phyloP scores from a whole-genome alignment of 2,329 filamentous ascomycete genomes.

The Chaetomiaceae sp. region DNA sequence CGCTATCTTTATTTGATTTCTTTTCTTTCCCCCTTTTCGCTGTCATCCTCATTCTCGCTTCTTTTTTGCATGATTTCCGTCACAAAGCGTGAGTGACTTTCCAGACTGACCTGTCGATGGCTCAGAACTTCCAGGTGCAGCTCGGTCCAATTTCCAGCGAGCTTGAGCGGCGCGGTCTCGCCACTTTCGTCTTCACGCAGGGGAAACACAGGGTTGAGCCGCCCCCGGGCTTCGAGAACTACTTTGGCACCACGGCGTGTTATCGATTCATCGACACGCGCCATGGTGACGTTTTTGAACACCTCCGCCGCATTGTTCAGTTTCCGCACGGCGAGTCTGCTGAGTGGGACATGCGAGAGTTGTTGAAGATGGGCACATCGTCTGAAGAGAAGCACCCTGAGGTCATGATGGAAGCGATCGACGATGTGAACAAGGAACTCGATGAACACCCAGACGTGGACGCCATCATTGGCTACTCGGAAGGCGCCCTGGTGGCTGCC shows the following conservation, averaged over 20 bases:
- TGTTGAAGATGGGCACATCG: slow-evolving; percentile 13
- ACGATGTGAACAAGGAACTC: slow-evolving; percentile 18
- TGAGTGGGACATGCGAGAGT: slow-evolving; percentile 23
- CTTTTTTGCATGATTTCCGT: too few species aligned
- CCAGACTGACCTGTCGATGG: background rate
- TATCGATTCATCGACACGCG: slow-evolving; percentile 25
- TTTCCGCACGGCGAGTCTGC: slow-evolving; percentile 21
- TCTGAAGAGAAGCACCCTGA: slow-evolving; percentile 18
- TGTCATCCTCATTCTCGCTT: too few species aligned
- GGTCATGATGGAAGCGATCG: slow-evolving; percentile 18
- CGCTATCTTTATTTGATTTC: too few species aligned
- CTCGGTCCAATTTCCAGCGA: slow-evolving; percentile 23
- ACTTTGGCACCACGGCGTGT: slow-evolving; percentile 23
- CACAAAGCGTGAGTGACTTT: background rate
- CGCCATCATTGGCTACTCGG: slow-evolving; percentile 22
- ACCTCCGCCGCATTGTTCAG: slow-evolving; percentile 20
- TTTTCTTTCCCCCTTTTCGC: too few species aligned
- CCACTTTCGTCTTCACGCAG: slow-evolving; percentile 22
- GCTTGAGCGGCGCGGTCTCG: slow-evolving; percentile 18
- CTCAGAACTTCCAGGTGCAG: slow-evolving; percentile 25
- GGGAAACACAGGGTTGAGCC: slow-evolving; percentile 22
- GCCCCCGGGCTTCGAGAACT: slow-evolving; percentile 24
- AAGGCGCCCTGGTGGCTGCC: slow-evolving; percentile 25
- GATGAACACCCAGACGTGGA: slow-evolving; percentile 24
- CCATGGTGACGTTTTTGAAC: slow-evolving; percentile 22